Evolutionary conservation across 2,329 filamentous ascomycete species (phyloP).

Genomic region (Pseudogymnoascus destructans): DNA sequence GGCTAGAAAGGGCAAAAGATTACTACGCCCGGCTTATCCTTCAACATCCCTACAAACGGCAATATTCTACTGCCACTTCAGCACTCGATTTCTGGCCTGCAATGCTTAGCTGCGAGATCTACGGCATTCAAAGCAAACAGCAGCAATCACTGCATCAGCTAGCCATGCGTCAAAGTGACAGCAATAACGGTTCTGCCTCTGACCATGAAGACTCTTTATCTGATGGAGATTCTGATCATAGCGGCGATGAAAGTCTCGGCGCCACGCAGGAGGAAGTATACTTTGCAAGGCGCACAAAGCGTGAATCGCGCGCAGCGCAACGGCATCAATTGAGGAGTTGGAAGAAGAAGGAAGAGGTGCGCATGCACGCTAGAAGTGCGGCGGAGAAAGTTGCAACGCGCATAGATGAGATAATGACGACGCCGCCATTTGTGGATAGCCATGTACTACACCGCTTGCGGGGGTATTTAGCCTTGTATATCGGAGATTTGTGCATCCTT

Average conservation of each 20-base stretch:
- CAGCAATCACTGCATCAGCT: slow-evolving; percentile 31
- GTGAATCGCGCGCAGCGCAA: slow-evolving; percentile 12
- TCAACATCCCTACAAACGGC: slow-evolving; percentile 55
- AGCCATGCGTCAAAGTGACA: not conserved
- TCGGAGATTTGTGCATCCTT: slow-evolving; percentile 51
- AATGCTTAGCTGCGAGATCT: slow-evolving; percentile 70
- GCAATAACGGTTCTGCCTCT: slow-evolving; percentile 16
- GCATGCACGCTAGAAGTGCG: slow-evolving; percentile 24
- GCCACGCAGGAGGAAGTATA: slow-evolving; percentile 13
- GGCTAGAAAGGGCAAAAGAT: slow-evolving; percentile 43
- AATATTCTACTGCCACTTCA: slow-evolving; percentile 40
- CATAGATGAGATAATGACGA: slow-evolving; percentile 59
- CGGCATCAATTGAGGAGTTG: slow-evolving; percentile 14
- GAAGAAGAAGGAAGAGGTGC: slow-evolving; percentile 22
- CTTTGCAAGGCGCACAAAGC: slow-evolving; percentile 8
- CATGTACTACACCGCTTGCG: slow-evolving; percentile 54
- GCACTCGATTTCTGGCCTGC: slow-evolving; percentile 70
- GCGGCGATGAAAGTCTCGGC: slow-evolving; percentile 13
- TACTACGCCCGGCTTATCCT: slow-evolving; percentile 73
- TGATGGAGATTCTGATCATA: slow-evolving; percentile 20
- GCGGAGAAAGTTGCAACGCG: slow-evolving; percentile 51
- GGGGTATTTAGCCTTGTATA: slow-evolving; percentile 62
- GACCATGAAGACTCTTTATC: slow-evolving; percentile 18
- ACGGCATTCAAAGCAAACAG: slow-evolving; percentile 53
- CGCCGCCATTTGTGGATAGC: slow-evolving; percentile 57